Base-by-base conservation (phyloP, 2,329 filamentous ascomycete genomes). In the Nigrospora osmanthi region DNA sequence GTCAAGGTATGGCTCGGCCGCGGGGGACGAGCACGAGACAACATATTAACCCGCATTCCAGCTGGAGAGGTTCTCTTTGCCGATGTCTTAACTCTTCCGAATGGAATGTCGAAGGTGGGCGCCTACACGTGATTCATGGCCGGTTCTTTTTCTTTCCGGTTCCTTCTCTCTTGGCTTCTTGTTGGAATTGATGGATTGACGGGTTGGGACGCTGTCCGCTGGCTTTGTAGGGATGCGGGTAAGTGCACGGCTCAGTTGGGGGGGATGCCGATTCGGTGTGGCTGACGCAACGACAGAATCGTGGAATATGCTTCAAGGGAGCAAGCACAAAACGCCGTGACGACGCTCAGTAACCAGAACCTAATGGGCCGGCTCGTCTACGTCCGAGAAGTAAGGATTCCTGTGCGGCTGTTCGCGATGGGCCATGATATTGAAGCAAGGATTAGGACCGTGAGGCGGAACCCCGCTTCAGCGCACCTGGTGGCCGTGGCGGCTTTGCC, bases 31-130 rank as follows among this genome's bases (percentile, higher is more conserved):
- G 52, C 56, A 30, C 42, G 49, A 52, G 48, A 45, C 52, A 54
- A 23, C 32, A 48, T 46, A 59, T 70, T 73, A 62, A 73, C 67
- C 56, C 58, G 53, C 49, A 46, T 58, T 63, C 47, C 71, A 97
- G 93, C 93, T 76, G 93, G 93, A 80, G 91, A 97, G 72, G 93
- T 98, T 69, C 83, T 97, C 75, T 98, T 95, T 76, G 93, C 93
- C 76, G 93, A 98, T 80, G 93, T 98, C 66, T 84, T 98, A 73
- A 80, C 95, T 71, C 89, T 98, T 85, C 93, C 93, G 65, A 98
- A 98, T 81, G 93, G 93, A 90, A 98, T 98, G 93, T 97, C 91
- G 88, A 98, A 98, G 91, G 91, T 97, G 90, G 89, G 88, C 89
- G 83, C 84, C 79, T 86, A 87, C 77, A 82, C 75, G 78, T 90